phyloP scores from a whole-genome alignment of 805 yeast genomes.

The Scheffersomyces spartinae region DNA sequence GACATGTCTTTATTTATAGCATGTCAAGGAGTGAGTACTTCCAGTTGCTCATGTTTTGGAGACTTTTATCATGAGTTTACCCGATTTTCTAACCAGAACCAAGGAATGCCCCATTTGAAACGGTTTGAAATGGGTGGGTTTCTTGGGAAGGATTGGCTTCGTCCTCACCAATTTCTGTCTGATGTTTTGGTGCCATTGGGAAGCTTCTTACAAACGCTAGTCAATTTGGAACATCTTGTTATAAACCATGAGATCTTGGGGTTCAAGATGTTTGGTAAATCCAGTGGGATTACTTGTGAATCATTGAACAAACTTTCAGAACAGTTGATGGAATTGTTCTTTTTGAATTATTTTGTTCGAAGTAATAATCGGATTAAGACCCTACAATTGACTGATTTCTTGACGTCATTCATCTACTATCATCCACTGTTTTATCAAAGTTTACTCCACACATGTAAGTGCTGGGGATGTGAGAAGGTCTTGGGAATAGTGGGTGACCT shows the following conservation, averaged over 20 bases:
- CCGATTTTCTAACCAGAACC: conserved; percentile 8
- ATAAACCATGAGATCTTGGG: conserved; percentile 24
- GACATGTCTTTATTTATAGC: conserved; percentile 18
- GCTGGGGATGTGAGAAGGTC: conserved; percentile 22
- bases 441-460: conserved; percentile 23
- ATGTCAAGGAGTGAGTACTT: conserved; percentile 15
- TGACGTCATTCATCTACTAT: conserved; percentile 25
- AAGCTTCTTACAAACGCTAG: conserved; percentile 13
- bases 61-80: conserved; percentile 17
- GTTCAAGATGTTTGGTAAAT: conserved; percentile 23
- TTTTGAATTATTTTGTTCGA: conserved; percentile 7
- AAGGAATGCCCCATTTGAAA: conserved; percentile 18
- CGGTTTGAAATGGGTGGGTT: conserved; percentile 18
- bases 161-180: conserved; percentile 22
- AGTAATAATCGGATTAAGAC: conserved; percentile 8
- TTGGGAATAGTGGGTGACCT: conserved; percentile 10
- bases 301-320: conserved; percentile 21
- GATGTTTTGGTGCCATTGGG: conserved; percentile 21
- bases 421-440: conserved; percentile 23
- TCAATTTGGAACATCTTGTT: conserved; percentile 11
- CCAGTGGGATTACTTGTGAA: conserved; percentile 16
- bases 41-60: conserved; percentile 15
- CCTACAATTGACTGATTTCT: conserved; percentile 23
- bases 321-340: conserved; percentile 24
- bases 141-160: conserved; percentile 22